Percentiles rank a stretch among this genome's conserved stretches.
phyloP scores from a whole-genome alignment of 2,329 filamentous ascomycete genomes.

The Berkeleyomyces basicola region DNA sequence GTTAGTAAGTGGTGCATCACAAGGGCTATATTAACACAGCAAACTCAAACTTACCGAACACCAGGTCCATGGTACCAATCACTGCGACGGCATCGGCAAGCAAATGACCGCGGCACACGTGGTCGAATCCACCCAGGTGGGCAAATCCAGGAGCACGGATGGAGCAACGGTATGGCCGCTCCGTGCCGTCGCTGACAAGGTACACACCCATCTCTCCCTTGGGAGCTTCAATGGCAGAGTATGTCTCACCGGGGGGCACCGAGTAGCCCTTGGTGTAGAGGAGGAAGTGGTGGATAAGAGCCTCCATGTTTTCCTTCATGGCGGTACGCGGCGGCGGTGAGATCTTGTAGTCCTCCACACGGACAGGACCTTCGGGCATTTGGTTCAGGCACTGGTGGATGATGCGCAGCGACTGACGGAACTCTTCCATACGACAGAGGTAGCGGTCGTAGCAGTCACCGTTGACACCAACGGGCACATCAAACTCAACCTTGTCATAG shows the following conservation, averaged over 20 bases:
- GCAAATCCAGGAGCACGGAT: constrained; percentile 94
- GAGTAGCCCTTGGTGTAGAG: constrained; percentile 97
- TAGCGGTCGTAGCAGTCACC: constrained; percentile 99
- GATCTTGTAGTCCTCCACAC: constrained; percentile 98
- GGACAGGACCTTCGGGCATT: constrained; percentile 88
- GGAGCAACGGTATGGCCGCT: constrained; percentile 94
- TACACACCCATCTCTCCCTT: constrained; percentile 99
- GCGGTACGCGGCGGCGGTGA: constrained; percentile 85
- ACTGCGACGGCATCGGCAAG: constrained; percentile 93
- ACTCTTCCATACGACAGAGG: constrained; percentile 98
- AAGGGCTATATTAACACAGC: background rate
- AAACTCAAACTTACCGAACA: constrained; percentile 50
- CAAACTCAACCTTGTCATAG: constrained; percentile 95
- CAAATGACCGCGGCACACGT: constrained; percentile 80
- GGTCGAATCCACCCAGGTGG: constrained; percentile 86
- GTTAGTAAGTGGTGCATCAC: constrained; percentile 17
- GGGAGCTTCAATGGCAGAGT: constrained; percentile 95
- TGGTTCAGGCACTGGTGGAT: constrained; percentile 98
- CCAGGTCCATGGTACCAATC: constrained; percentile 78
- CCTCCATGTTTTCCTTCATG: constrained; percentile 99
- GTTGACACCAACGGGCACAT: constrained; percentile 89
- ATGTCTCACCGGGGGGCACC: constrained; percentile 93
- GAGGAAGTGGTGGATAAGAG: constrained; percentile 96
- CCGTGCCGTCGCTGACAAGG: constrained; percentile 86
- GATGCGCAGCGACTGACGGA: constrained; percentile 93